A percentile compares a stretch with the other conserved stretches of the same genome.
Conservation (phyloP, 352 stramenopile genomes). For the Phytophthora colocasiae region DNA sequence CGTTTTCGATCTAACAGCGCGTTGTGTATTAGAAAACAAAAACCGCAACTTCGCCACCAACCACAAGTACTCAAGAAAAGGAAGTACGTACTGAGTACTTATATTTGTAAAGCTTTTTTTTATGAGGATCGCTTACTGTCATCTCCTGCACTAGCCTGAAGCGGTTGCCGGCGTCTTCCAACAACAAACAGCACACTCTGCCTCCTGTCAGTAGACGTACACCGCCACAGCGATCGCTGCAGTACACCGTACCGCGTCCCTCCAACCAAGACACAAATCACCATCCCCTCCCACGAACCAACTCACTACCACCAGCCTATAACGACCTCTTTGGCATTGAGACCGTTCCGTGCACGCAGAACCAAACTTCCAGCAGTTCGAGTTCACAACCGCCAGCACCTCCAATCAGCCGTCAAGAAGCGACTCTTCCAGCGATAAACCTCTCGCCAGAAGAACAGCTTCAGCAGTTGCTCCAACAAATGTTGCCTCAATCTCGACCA, state of each 20-base stretch:
- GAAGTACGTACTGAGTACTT: slow-evolving; percentile 19
- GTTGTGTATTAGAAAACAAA: slow-evolving; percentile 23
- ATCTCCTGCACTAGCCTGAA: slow-evolving; percentile 2
- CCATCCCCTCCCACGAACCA: slow-evolving; percentile 23
- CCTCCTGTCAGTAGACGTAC: slow-evolving; percentile 35
- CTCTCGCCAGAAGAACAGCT: slow-evolving; percentile 58
- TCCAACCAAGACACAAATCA: slow-evolving; percentile 25
- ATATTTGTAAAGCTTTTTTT: background rate
- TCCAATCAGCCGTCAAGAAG: background rate
- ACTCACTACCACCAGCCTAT: slow-evolving; percentile 58
- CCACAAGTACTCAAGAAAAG: slow-evolving; percentile 31
- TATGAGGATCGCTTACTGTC: background rate
- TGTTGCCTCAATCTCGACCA: slow-evolving; percentile 37
- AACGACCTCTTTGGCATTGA: slow-evolving; percentile 75
- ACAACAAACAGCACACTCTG: slow-evolving; percentile 20
- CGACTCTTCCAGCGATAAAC: background rate
- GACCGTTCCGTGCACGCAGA: slow-evolving; percentile 42
- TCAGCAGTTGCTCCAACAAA: slow-evolving; percentile 59
- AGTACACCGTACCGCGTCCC: slow-evolving; percentile 28
- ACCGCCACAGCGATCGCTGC: slow-evolving; percentile 20
- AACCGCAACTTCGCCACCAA: slow-evolving; percentile 10
- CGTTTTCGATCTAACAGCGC: background rate
- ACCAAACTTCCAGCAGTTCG: slow-evolving; percentile 7
- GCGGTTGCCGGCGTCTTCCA: slow-evolving; percentile 11
- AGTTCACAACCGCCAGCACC: slow-evolving; percentile 2